phyloP scores from a whole-genome alignment of 768 basidiomycete species.

The Rhodotorula diobovata region DNA sequence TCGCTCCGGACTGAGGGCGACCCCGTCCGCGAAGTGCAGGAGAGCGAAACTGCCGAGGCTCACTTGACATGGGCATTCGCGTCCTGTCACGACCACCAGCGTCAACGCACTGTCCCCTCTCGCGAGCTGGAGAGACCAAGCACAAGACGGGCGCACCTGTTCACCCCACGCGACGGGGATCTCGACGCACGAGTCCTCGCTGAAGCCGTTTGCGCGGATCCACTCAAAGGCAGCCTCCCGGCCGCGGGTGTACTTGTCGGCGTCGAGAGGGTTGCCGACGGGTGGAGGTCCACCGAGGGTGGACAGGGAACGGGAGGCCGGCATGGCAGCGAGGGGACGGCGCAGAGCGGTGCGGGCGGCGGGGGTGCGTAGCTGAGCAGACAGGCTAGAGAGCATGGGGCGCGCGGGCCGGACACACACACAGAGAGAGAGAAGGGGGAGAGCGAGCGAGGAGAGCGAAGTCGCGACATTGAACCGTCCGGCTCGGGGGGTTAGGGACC shows the following conservation, averaged over 20 bases:
- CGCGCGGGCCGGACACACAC: no score
- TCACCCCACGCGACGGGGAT: constrained; percentile 16
- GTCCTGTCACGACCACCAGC: background rate
- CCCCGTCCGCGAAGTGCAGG: no score
- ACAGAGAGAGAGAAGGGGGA: no score
- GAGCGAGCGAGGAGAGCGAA: background rate
- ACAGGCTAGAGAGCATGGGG: background rate
- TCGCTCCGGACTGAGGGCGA: no score
- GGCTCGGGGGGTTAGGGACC: no score
- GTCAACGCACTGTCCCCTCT: no score
- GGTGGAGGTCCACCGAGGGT: background rate
- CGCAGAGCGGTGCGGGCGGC: background rate
- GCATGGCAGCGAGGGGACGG: background rate
- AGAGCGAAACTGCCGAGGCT: no score
- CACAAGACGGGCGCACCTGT: background rate
- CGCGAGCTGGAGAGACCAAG: background rate
- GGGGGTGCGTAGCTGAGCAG: background rate
- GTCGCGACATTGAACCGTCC: background rate
- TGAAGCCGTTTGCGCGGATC: background rate
- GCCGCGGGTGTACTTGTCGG: background rate
- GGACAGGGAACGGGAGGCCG: background rate
- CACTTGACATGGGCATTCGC: constrained; percentile 27
- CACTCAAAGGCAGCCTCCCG: background rate
- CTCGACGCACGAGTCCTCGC: constrained; percentile 7
- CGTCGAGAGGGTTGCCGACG: background rate